These are phyloP conservation scores for Neocallimastix lanati DNA, from an alignment of 192 early-diverging fungal genomes.

Conservation along the genomic window DNA sequence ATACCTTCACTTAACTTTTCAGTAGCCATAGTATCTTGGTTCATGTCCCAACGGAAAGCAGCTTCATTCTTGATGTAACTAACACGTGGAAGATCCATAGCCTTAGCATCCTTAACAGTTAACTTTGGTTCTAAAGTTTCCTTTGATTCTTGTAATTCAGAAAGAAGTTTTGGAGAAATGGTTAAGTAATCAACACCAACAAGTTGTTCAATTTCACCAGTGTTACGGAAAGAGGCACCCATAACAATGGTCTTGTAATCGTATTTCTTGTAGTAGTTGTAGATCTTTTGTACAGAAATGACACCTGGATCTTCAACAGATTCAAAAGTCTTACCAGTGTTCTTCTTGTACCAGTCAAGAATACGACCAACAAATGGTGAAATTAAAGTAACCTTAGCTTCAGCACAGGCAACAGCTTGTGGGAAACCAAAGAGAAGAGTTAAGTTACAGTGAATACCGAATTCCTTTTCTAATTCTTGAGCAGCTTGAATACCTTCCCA, in stretches of 20 bases:
- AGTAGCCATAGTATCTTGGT: conserved; percentile 95
- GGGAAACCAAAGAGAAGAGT: conserved; percentile 88
- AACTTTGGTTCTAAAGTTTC: conserved; percentile 58
- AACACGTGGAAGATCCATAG: conserved; percentile 40
- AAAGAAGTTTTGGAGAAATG: conserved; percentile 77
- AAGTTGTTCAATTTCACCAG: conserved; percentile 89
- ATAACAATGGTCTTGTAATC: conserved; percentile 98
- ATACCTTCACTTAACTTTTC: conserved; percentile 97
- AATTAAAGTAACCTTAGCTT: conserved; percentile 88
- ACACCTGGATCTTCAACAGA: conserved; percentile 83
- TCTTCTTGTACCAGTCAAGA: conserved; percentile 93
- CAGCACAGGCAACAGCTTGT: conserved; percentile 91
- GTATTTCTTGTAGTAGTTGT: conserved; percentile 99
- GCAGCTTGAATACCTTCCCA: conserved; percentile 99
- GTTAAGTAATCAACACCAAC: conserved; percentile 95
- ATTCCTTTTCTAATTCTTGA: conserved; percentile 62
- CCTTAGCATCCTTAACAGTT: conserved; percentile 41
- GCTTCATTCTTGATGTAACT: conserved; percentile 52
- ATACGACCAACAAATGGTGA: conserved; percentile 99
- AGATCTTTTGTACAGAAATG: conserved; percentile 75
- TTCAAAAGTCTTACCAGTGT: conserved; percentile 64
- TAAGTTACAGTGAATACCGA: conserved; percentile 96
- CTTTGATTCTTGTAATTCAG: conserved; percentile 45
- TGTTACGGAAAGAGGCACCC: conserved; percentile 97
- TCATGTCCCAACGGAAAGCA: conserved; percentile 87